Conservation (phyloP, 2,329 filamentous ascomycete genomes). For the Fusarium sp. region DNA sequence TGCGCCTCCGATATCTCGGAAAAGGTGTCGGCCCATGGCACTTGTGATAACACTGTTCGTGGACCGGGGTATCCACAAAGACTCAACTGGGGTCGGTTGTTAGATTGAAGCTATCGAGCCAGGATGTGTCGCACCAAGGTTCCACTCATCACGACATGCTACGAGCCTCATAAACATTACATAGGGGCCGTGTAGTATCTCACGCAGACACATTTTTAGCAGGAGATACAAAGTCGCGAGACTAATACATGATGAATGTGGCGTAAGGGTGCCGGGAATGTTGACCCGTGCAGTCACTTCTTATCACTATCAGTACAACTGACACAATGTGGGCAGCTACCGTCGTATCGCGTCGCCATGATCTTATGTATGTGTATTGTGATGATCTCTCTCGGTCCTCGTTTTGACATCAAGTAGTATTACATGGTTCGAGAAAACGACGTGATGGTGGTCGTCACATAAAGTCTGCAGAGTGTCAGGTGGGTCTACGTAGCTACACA, state of each 20-base stretch:
- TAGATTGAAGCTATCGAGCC: conserved; percentile 30
- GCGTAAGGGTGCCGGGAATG: too few relatives aligned
- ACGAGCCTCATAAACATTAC: conserved; percentile 27
- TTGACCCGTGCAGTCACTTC: neutral
- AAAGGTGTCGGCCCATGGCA: conserved; percentile 12
- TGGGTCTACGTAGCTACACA: neutral
- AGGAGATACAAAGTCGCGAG: neutral
- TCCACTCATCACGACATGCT: conserved; percentile 29
- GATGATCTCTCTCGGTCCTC: neutral
- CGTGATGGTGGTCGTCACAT: neutral
- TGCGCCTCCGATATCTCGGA: neutral
- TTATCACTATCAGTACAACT: neutral
- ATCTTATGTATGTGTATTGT: neutral
- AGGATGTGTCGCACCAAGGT: conserved; percentile 21
- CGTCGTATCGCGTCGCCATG: neutral
- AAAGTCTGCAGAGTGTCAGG: neutral
- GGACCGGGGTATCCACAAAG: conserved; percentile 16
- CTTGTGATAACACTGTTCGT: neutral
- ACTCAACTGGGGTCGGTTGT: neutral
- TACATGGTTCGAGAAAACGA: neutral
- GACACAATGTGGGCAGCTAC: neutral
- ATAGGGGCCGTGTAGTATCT: neutral
- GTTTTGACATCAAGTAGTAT: neutral
- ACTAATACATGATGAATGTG: neutral
- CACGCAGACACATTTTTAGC: neutral